Conservation (phyloP, 148 eudicot genomes). For the Vaccinium corymbosum region DNA sequence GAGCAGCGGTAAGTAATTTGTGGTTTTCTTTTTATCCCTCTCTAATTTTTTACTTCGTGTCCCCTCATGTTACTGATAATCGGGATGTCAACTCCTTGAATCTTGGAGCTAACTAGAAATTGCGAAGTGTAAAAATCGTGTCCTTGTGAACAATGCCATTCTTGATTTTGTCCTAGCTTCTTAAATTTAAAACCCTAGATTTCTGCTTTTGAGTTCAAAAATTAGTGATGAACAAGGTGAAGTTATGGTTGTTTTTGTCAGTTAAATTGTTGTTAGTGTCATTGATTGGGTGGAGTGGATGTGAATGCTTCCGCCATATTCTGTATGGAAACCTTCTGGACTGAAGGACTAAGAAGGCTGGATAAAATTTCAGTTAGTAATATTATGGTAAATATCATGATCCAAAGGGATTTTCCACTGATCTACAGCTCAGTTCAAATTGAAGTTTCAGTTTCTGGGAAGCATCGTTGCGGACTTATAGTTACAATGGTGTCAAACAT, state of each 20-base stretch:
- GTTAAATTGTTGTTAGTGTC: background rate
- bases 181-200: background rate
- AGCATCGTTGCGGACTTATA: background rate
- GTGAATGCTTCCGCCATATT: background rate
- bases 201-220: background rate
- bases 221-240: background rate
- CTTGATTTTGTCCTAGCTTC: background rate
- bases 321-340: too few species aligned
- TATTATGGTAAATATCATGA: background rate
- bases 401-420: background rate
- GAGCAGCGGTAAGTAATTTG: conserved; percentile 52
- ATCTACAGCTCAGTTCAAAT: background rate
- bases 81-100: background rate
- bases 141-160: background rate
- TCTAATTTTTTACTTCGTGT: background rate
- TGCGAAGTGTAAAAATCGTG: background rate
- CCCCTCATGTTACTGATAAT: background rate
- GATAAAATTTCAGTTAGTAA: background rate
- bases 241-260: background rate
- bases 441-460: background rate
- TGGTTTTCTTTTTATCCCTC: background rate
- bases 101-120: background rate
- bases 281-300: background rate
- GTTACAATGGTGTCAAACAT: background rate
- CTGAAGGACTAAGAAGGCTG: too few species aligned